Base-by-base conservation (phyloP, 352 stramenopile species). In the Phytophthora brassicae region DNA sequence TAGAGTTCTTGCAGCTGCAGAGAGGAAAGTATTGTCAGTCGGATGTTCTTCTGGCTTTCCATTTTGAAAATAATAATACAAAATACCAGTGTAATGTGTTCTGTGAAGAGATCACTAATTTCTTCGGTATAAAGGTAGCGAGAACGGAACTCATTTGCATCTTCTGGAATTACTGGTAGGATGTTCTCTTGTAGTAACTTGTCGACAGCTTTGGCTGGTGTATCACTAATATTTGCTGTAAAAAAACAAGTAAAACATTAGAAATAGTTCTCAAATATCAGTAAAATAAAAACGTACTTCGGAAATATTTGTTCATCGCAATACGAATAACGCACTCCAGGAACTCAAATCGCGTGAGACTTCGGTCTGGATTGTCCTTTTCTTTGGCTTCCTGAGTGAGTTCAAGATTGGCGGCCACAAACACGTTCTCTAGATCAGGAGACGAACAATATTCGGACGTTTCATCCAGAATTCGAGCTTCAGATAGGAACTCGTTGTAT, bases 341-440 rank as follows among this genome's bases (percentile, higher is more conserved):
- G 55, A 92, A 92, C 67, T 92, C 80, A 51, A 92, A 92, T 2
- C 82, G 68, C 26, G 82, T 92, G 56, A 92, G 77, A 41, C 78
- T 90, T 20, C 82, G 74, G 47, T 92, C 82, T 36, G 82, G 80
- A 46, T 92, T 92, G 66, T 92, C 82, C 38, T 89, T 88, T 55
- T 88, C 80, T 45, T 92, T 92, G 6, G 79, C 82, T 17, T 92
- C 82, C 42, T 86, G 72, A 4, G 82, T 92, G 46, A 92, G 72
- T 64, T 92, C 82, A 1, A 92, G 73, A 42, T 92, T 92, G 13
- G 82, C 82, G 2, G 82, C 82, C 13, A 92, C 82, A 46, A 92
- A 92, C n/a, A 92, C 73, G 55, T 92, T 92, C 55, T 92, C 82
- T 11, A 88, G 70, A 63, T 92, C 82, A 5, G 80, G 77, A 12